Percentiles rank a stretch among this genome's conserved stretches.
These are phyloP conservation scores for Claviceps lovelessii DNA, from an alignment of 2,329 filamentous ascomycete genomes.

Conservation along the genomic window DNA sequence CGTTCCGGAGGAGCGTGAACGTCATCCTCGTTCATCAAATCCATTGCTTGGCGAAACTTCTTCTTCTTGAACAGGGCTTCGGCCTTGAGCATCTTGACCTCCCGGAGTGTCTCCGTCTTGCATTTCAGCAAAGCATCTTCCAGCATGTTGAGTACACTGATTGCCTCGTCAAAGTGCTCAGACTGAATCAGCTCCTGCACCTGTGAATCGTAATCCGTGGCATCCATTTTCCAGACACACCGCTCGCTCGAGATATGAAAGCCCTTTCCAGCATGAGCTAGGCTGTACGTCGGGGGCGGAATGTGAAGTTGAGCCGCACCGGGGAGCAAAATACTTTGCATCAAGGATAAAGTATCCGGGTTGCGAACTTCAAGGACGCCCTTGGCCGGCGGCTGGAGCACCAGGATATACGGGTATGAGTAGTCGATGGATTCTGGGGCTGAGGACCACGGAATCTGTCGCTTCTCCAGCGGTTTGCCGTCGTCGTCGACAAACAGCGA, in stretches of 20 bases:
- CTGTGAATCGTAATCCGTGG: slow-evolving; percentile 81
- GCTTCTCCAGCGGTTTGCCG: slow-evolving; percentile 66
- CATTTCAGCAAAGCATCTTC: slow-evolving; percentile 81
- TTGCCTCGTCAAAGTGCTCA: slow-evolving; percentile 72
- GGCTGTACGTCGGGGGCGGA: slow-evolving; percentile 77
- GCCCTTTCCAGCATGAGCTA: slow-evolving; percentile 92
- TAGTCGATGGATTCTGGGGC: slow-evolving; percentile 89
- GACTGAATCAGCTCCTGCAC: slow-evolving; percentile 65
- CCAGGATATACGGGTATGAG: slow-evolving; percentile 89
- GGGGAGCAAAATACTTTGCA: slow-evolving; percentile 73
- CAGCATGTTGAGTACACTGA: slow-evolving; percentile 76
- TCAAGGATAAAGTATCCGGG: slow-evolving; percentile 74
- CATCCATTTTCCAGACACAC: slow-evolving; percentile 90
- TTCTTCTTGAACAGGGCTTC: slow-evolving; percentile 68
- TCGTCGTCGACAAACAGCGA: slow-evolving; percentile 79
- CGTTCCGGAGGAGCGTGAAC: slow-evolving; percentile 80
- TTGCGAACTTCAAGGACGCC: slow-evolving; percentile 83
- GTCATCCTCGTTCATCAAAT: slow-evolving; percentile 71
- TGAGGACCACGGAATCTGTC: slow-evolving; percentile 81
- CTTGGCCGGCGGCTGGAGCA: slow-evolving; percentile 69
- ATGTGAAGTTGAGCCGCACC: slow-evolving; percentile 79
- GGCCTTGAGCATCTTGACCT: slow-evolving; percentile 85
- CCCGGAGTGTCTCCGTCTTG: slow-evolving; percentile 65
- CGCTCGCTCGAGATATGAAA: slow-evolving; percentile 89
- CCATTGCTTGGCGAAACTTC: slow-evolving; percentile 74